Evolutionary conservation across 768 basidiomycete genomes (phyloP), one percentile per base, ranked within the genome.

Genomic region (Dacryopinax primogenitus): DNA sequence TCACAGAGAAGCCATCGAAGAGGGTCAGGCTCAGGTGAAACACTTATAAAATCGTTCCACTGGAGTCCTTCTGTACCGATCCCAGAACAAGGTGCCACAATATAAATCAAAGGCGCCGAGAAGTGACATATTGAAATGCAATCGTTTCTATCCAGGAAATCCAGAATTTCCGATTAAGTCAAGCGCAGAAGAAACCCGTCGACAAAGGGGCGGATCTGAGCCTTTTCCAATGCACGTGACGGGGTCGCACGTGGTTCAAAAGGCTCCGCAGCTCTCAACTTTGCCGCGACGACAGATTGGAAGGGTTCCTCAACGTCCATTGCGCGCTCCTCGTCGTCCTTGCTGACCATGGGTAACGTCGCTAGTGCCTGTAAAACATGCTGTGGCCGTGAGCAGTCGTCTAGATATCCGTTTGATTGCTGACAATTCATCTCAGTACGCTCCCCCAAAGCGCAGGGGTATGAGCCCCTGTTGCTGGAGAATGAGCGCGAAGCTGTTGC

Each of bases 401-500:
- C 41, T 3, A 15, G 36, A 9, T 9, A 18, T 37, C 36, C 36
- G 36, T 18, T 37, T 18, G 18, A 37, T 18, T 37, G 36, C 36
- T 37, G 18, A 37, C 18, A 18, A 9, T 18, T 37, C 36, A 37
- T 9, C 9, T 44, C 74, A 92, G 90, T 90, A 74, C 83, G 81
- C 69, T 86, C 88, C 73, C 87, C 86, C 74, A 86, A 82, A 81
- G 87, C 89, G 69, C 88, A 91, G 75, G 81, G 86, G 62, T 92
- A 92, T 72, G 90, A 93, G 73, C 90, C 90, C 23, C 75, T 93
- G 65, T 81, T 93, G 44, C 77, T 92, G 63, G 90, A 93, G 79
- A 92, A 90, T 73, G 95, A 99, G 79, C 83, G 95, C 67, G 95
- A 98, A 77, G 95, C 95, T 3, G 96, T 99, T 18, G 95, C 95